phyloP scores from a whole-genome alignment of 225 moss, liverwort and hornwort species.

The Anthoceros angustus region DNA sequence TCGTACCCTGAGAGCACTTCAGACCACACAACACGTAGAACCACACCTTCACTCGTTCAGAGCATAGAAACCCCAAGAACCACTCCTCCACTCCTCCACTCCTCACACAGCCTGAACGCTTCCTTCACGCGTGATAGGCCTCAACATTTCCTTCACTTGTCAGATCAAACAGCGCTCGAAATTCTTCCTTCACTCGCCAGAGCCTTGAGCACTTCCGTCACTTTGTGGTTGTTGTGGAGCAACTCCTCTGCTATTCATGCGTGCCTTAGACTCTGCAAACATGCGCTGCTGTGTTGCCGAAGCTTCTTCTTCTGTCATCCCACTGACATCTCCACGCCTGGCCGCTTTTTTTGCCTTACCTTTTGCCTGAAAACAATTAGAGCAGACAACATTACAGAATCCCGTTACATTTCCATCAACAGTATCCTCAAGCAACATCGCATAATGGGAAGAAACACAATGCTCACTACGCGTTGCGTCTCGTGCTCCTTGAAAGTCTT shows the following conservation, averaged over 20 bases:
- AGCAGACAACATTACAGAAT: not conserved
- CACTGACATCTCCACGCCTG: slow-evolving; percentile 60
- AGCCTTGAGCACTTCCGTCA: too few species aligned
- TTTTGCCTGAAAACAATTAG: slow-evolving; percentile 48
- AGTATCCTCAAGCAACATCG: not conserved
- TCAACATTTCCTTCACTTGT: too few species aligned
- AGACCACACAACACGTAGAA: too few species aligned
- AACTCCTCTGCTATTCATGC: slow-evolving; percentile 72
- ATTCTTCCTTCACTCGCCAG: too few species aligned
- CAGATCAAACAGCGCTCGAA: too few species aligned
- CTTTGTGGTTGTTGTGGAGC: slow-evolving; percentile 14
- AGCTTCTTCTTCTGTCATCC: slow-evolving; percentile 99
- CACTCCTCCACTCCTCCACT: too few species aligned
- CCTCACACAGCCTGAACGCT: too few species aligned
- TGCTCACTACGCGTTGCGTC: slow-evolving; percentile 68
- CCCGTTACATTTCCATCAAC: not conserved
- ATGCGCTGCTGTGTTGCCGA: slow-evolving; percentile 98
- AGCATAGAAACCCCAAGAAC: too few species aligned
- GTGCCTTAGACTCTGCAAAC: slow-evolving; percentile 94
- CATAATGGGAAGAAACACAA: not conserved
- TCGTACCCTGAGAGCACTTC: too few species aligned
- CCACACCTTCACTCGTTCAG: too few species aligned
- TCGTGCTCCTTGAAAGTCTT: slow-evolving; percentile 93
- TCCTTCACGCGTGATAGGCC: too few species aligned
- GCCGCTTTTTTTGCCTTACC: slow-evolving; percentile 94